Evolutionary conservation across 495 filamentous ascomycete genomes (phyloP).

Genomic region (Durotheca rogersii): DNA sequence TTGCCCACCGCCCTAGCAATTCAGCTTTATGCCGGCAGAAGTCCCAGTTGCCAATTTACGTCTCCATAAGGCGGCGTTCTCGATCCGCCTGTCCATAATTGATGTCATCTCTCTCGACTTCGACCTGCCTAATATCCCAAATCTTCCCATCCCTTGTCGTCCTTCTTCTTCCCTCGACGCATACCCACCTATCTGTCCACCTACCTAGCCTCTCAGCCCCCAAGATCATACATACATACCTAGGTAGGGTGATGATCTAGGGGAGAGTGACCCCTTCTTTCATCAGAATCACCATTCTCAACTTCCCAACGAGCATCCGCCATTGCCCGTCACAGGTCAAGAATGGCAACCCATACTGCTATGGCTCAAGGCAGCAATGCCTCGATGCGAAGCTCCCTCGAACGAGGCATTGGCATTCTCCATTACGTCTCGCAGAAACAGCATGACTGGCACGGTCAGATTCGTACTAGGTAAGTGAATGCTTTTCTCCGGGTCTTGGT

Average conservation of each 20-base stretch:
- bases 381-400: constrained; percentile 31
- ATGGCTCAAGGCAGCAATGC: constrained; percentile 38
- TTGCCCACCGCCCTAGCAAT: not conserved
- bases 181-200: no score
- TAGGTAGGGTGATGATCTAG: not conserved
- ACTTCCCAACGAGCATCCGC: not conserved
- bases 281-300: not conserved
- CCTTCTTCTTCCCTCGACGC: not conserved
- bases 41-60: not conserved
- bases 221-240: no score
- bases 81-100: not conserved
- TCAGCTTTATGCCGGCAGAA: constrained; percentile 22
- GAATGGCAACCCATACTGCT: constrained; percentile 37
- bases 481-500: not conserved
- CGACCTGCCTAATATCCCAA: no score
- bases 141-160: not conserved
- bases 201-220: no score
- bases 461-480: constrained; percentile 29
- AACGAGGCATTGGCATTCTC: constrained; percentile 32
- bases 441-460: constrained; percentile 30
- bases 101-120: not conserved
- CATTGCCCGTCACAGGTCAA: not conserved
- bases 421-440: constrained; percentile 29
- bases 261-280: not conserved
- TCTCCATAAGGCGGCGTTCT: not conserved